Evolutionary conservation across 179 eudicot genomes (phyloP), one percentile per base, ranked within the genome.

Genomic region (Silene noctiflora): DNA sequence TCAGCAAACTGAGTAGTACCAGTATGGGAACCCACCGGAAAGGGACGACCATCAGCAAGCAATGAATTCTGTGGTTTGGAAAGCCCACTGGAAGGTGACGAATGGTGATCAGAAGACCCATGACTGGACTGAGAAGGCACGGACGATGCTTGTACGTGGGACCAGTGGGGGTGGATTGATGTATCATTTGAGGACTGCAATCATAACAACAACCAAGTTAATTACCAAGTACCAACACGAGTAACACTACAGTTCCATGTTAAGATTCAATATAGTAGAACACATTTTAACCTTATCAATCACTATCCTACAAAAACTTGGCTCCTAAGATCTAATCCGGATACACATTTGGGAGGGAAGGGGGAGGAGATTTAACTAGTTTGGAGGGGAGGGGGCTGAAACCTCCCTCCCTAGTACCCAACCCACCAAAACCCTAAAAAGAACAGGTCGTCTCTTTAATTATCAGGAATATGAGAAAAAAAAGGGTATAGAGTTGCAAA

Each of bases 161-260:
- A 80, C 98, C 99, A 93, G 44, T 84, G 88, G 67, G 91, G 85
- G 78, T 93, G 99, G 74, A 79, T 84, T 21, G 99, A 81, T 73
- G 88, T 73, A 35, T 95, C 97, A 59, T 90, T 71, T 44, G 91
- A 77, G 33, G 93, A 74, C 97, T 95, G 91, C 75, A 82, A 46
- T 74, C 13, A 61, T 24, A 21, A 9, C 9, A 75, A 55, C 17
- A 67, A 77, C 79, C 53, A 85, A 75, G 68, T 66, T 66, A 14
- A 53, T n/a, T n/a, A n/a, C n/a, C 59, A 12, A n/a, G n/a, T n/a
- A 53, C 19, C 19, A 12, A 53, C 59, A 53, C 2, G 19, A 53
- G 16, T 16, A 3, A 53, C 59, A 53, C 19, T 17, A 53, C 19
- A 53, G 19, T 17, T 53, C 59, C 19, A 53, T 53, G 58, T 13